Evolutionary conservation across 164 flowering plant genomes (phyloP), one percentile per base, ranked within the genome.

Genomic region (Vitis cinerea): DNA sequence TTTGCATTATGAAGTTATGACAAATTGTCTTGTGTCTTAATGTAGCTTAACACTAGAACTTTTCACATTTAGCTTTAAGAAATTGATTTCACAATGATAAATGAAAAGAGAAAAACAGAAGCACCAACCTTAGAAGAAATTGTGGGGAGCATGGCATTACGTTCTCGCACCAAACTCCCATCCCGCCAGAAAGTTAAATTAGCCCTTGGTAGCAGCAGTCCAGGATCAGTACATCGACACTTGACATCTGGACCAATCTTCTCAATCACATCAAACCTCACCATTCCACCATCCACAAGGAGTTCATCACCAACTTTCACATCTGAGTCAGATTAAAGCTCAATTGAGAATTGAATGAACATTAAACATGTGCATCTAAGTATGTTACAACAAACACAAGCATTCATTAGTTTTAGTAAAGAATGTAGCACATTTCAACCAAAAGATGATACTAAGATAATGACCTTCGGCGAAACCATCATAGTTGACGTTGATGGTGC

Each of bases 241-340:
- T 89, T 93, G 56, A 93, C 98, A 83, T 95, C 99, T 23, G 98
- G 99, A 59, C 99, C 99, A 77, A 95, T 79, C 80, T 90, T 95
- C 82, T 93, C 97, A 74, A 89, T 83, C 79, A 95, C 99, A 64
- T 95, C 99, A 83, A 93, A 93, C 80, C 98, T 90, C 75, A 91
- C 98, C 99, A 95, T 95, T 74, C 99, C 98, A 58, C 99, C 99
- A 81, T 95, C 98, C 72, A 95, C 96, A 49, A 95, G 89, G 66
- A 95, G 93, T 68, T 95, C 97, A 82, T 95, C 98, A 52, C 97
- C 98, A 31, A 91, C 94, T 78, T 85, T 80, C 61, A 95, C 92
- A 79, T 93, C 99, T 93, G 85, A 30, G 69, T 52, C 59, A 76
- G 51, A 71, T 16, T 27, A 58, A 61, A 47, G 8, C 13, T 54